Evolutionary conservation across 768 basidiomycete genomes (phyloP).

Genomic region (Lactarius trivialis): DNA sequence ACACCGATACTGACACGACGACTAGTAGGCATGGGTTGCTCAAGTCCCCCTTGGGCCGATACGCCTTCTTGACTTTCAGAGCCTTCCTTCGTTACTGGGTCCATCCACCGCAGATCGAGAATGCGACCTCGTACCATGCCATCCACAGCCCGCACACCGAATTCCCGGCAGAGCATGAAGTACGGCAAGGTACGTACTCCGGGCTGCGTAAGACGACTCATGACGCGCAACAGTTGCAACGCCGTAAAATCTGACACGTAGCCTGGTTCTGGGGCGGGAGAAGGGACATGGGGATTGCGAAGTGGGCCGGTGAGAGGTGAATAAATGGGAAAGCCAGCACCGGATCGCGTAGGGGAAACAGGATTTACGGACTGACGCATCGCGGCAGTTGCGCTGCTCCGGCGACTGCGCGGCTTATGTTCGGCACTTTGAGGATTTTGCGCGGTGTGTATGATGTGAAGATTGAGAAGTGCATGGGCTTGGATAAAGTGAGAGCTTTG

Average conservation of each 20-base stretch:
- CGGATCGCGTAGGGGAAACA: conserved; percentile 24
- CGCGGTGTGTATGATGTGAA: conserved; percentile 82
- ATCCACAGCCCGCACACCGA: conserved; percentile 80
- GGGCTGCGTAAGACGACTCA: conserved; percentile 66
- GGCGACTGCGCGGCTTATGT: conserved; percentile 25
- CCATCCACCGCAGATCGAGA: conserved; percentile 72
- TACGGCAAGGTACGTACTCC: conserved; percentile 64
- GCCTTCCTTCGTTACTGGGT: conserved; percentile 53
- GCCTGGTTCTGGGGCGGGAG: conserved; percentile 33
- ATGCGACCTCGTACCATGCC: conserved; percentile 78
- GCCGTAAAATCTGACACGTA: conserved; percentile 67
- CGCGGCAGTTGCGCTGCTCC: conserved; percentile 25
- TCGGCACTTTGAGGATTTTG: conserved; percentile 40
- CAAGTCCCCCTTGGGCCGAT: conserved; percentile 24
- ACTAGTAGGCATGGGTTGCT: conserved; percentile 23
- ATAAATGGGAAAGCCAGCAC: conserved; percentile 34
- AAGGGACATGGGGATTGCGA: conserved; percentile 26
- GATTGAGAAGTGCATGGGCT: conserved; percentile 74
- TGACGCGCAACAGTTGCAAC: conserved; percentile 73
- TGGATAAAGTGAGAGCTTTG: conserved; percentile 81
- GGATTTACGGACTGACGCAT: conserved; percentile 24
- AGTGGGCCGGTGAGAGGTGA: conserved; percentile 29
- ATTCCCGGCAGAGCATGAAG: conserved; percentile 73
- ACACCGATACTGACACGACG: conserved; percentile 23
- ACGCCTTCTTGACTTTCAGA: conserved; percentile 28